phyloP scores from a whole-genome alignment of 352 stramenopile species.

The Globisporangium lucens region DNA sequence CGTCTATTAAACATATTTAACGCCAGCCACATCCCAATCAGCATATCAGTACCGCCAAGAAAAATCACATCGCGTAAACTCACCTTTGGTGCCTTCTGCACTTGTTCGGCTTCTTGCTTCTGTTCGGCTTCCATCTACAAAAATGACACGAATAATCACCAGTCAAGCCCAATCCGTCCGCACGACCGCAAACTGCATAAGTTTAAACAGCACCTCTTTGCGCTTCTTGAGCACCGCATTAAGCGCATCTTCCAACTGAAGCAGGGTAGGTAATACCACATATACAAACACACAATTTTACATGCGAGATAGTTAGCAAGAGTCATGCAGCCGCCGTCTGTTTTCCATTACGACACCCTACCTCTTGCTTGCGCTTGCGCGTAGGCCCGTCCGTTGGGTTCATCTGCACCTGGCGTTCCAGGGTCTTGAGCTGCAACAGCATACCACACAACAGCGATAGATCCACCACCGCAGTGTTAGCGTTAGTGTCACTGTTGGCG shows the following conservation, averaged over 20 bases:
- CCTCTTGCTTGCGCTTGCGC: conserved; percentile 72
- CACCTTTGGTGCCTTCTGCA: conserved; percentile 29
- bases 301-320: neutral
- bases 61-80: neutral
- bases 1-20: conserved; percentile 28
- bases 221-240: conserved; percentile 64
- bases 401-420: conserved; percentile 55
- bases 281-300: too few relatives aligned
- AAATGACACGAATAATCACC: neutral
- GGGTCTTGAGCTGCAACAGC: conserved; percentile 41
- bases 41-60: neutral
- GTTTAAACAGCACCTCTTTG: conserved; percentile 36
- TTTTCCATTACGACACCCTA: conserved; percentile 4
- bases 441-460: neutral
- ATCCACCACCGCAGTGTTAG: neutral
- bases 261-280: too few relatives aligned
- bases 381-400: conserved; percentile 67
- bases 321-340: neutral
- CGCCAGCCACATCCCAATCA: neutral
- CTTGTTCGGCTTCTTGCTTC: conserved; percentile 28
- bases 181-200: neutral
- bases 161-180: neutral
- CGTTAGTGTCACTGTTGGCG: neutral
- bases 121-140: conserved; percentile 42
- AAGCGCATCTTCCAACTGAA: conserved; percentile 65